Evolutionary conservation across 2,329 filamentous ascomycete genomes (phyloP).

Genomic region (Aphanocladium album): DNA sequence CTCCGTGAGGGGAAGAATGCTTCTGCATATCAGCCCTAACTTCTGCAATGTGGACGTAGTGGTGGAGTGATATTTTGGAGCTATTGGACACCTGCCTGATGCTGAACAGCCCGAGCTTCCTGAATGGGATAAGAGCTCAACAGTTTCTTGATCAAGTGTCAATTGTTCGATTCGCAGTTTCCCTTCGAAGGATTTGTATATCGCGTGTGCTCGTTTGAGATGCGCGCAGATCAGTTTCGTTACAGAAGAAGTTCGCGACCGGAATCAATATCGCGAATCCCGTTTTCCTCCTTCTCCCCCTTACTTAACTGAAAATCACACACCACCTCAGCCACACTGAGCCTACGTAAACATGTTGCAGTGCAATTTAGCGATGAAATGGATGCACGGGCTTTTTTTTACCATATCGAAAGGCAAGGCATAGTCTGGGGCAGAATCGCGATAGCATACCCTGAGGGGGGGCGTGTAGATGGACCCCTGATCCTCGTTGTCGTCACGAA

Average conservation of each 20-base stretch:
- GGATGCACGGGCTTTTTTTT: not conserved
- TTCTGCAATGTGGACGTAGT: not conserved
- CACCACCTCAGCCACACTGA: constrained; percentile 2
- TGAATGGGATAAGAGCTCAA: not conserved
- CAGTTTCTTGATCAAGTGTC: not conserved
- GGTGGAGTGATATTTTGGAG: not conserved
- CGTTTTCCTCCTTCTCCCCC: not conserved
- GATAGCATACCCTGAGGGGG: not conserved
- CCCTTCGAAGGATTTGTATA: not conserved
- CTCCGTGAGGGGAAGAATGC: not conserved
- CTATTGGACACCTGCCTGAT: not conserved
- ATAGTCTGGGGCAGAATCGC: constrained; percentile 5
- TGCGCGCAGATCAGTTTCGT: not conserved
- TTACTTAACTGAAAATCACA: not conserved
- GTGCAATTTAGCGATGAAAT: not conserved
- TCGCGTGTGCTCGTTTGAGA: not conserved
- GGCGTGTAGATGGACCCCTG: not conserved
- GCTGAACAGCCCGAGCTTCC: not conserved
- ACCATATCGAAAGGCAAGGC: not conserved
- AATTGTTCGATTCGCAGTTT: not conserved
- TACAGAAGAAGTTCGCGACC: not conserved
- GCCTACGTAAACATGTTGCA: not conserved
- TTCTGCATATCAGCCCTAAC: not conserved
- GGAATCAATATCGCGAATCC: not conserved
- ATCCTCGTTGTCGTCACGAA: not conserved